Conservation (phyloP, 768 basidiomycete species). For the Ephemerocybe angulata region DNA sequence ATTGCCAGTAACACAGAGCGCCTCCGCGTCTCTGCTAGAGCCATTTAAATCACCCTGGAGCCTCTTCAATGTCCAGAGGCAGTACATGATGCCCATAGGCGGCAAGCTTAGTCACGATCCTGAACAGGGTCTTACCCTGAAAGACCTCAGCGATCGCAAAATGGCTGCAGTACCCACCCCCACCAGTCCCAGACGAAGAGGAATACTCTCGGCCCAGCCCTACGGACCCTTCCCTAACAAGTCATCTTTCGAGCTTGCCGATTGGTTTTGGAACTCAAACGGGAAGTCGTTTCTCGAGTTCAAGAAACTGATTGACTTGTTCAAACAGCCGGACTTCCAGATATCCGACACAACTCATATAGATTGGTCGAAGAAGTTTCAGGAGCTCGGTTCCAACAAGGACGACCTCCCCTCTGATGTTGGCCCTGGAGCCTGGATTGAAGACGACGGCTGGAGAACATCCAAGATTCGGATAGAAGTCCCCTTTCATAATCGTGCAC, state of each 20-base stretch:
- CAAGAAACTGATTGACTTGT: background rate
- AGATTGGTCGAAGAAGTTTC: background rate
- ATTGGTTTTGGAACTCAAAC: background rate
- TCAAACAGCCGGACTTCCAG: background rate
- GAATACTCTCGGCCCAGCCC: too few relatives aligned
- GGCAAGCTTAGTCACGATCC: background rate
- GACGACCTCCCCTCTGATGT: background rate
- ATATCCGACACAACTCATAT: background rate
- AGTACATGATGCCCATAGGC: too few relatives aligned
- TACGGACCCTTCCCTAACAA: background rate
- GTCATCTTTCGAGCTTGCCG: background rate
- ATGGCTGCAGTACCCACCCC: background rate
- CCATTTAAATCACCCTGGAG: too few relatives aligned
- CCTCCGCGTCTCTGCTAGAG: too few relatives aligned
- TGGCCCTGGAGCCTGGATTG: background rate
- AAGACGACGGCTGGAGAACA: conserved; percentile 14
- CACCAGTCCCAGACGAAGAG: background rate
- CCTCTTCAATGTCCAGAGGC: too few relatives aligned
- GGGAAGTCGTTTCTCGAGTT: background rate
- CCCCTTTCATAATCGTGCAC: conserved; percentile 20
- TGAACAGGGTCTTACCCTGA: background rate
- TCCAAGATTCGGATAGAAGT: conserved; percentile 21
- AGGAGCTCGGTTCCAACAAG: background rate
- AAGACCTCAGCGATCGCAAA: background rate
- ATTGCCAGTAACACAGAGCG: too few relatives aligned